Base-by-base conservation (phyloP, 768 basidiomycete genomes). In the Xerocomellus amylosporus region DNA sequence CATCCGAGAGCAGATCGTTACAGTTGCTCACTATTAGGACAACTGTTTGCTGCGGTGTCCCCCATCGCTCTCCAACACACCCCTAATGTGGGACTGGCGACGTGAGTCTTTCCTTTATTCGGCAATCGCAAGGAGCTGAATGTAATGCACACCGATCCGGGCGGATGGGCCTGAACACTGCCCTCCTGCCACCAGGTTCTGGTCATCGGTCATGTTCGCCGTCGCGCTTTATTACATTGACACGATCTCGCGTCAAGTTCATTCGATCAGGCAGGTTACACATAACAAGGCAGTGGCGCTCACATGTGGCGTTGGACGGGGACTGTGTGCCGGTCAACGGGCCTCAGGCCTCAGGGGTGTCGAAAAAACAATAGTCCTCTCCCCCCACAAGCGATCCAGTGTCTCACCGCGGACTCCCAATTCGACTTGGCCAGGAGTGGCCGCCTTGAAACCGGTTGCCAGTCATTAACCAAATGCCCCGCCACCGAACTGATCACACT, bases 131-230 rank as follows among this genome's bases (percentile, higher is more conserved):
- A 36, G 31, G 34, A 17, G 15, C 20, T 19, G 19, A 31, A 19
- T 28, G 22, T 12, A 17, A 12, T 17, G n/a, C 43, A 46, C 7
- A 14, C 41, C 13, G 40, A n/a, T 30, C 15, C 13, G 10, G 31
- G 24, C 15, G 22, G 2, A 15, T 19, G 20, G 15, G 43, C 36
- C 40, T 22, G 36, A 36, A 64, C 61, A 64, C 53, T 40, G 58
- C 53, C 48, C 14, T 28, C 20, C 20, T 24, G 5, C 6, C 19
- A 38, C 12, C 22, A 43, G n/a, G 17, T 53, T 38, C 41, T 33
- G 12, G 5, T 15, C 24, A 26, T 2, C 8, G 4, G 36, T 17
- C 41, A 22, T 34, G 8, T 37, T 38, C 12, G 31, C 46, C 34
- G 30, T 37, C 5, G 41, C 13, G 1, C 38, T 19, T 12, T 28